Evolutionary conservation across 2,329 filamentous ascomycete species (phyloP), one percentile per base, ranked within the genome.

Genomic region (Sclerotinia minor): DNA sequence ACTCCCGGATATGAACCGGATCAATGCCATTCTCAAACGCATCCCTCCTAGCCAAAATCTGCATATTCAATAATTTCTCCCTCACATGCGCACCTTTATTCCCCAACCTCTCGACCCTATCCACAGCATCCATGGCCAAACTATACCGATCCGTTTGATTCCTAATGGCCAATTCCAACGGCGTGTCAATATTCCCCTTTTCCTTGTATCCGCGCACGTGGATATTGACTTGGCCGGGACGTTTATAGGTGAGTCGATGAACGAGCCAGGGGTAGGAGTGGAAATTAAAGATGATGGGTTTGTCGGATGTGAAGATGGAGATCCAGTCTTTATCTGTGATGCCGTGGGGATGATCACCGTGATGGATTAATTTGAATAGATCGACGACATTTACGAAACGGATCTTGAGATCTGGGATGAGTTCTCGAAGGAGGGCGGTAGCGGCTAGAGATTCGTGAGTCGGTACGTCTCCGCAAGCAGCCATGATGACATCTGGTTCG

Each of bases 101-200:
- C 21, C 85, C 83, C 44, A 93, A 79, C 59, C 26, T 49, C 1
- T 79, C 78, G 9, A 92, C 84, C 70, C 85, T 84, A 73, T 93
- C 90, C 68, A 94, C 89, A 19, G 90, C 91, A 74, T 90, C 87
- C 69, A 94, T 92, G 13, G 91, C 90, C 49, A 94, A 79, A 72
- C 87, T 91, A 80, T 90, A 94, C 38, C 91, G 84, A 79, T 94
- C 91, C 0, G 90, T 91, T 74, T 89, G 83, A 79, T 94, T 94
- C 69, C 90, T 84, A 76, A 93, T 91, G 38, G 90, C 90, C 71
- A 94, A 81, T 79, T 92, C 90, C 26, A 93, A 85, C 1, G 90
- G 91, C 0, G 91, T 93, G 76, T 94, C 89, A 73, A 93, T 93
- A 77, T 93, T 94, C 58, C 91, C 91, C 83, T 94, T 93, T 81